Evolutionary conservation across 345 rosid genomes (phyloP), one percentile per base, ranked within the genome.

Genomic region (Limnanthes douglasii): DNA sequence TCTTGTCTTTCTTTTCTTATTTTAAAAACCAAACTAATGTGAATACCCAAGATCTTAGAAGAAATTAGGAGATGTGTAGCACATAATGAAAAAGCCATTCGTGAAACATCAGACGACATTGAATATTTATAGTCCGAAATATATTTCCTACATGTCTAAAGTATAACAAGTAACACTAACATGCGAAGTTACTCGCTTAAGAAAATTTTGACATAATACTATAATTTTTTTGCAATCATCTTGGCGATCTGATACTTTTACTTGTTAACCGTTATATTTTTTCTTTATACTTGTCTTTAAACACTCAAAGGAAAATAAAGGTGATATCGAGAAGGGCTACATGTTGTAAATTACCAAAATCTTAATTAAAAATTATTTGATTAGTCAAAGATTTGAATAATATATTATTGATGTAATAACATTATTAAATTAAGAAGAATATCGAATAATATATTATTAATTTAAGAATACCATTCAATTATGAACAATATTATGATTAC

Each of bases 121-220:
- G 62, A 56, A 18, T 78, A 88, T 5, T 65, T 92, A 68, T 64
- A 62, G 44, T 55, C 56, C 11, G 67, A 81, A 62, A 31, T 92
- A 25, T 67, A 80, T 7, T 62, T 70, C 17, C 72, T 85, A 45
- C 85, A 70, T 72, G 98, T 88, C 22, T 40, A 56, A 22, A 12
- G 18, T 55, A 31, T 41, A 5, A 11, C 34, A 15, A 21, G 9
- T 45, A 16, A 43, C 5, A 13, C 5, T 38, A 32, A 29, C 19
- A 24, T 15, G n/a, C n/a, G n/a, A n/a, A n/a, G n/a, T 11, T 8
- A 15, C 34, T 35, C 23, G 17, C 32, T 44, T 25, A 7, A 6
- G 13, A 7, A 4, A 1, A 43, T 0, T 10, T 10, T n/a, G 32
- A 15, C 14, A 12, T 4, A 30, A 5, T 30, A 9, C 12, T 13